Evolutionary conservation across 176 grass and related monocot species (phyloP), one percentile per base, ranked within the genome.

Genomic region (Oryza longistaminata): DNA sequence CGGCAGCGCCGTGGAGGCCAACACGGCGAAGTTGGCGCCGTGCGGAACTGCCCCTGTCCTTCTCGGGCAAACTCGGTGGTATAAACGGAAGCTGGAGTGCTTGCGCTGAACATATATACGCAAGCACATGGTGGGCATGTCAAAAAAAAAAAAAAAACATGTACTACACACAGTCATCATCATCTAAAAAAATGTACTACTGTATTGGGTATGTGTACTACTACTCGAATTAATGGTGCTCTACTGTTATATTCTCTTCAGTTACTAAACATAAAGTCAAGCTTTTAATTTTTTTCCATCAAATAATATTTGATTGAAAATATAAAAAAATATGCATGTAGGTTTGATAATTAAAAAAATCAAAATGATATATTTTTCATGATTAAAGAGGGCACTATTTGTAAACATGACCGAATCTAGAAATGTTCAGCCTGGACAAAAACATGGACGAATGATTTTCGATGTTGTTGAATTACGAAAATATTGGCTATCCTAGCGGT

Each of bases 11-110:
- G 66, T 82, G 34, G 79, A 87, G 15, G 74, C 85, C 1, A 31
- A 78, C 25, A 90, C 68, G 0, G 91, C 91, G 35, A 92, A 97
- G 71, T 97, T 97, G 17, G 82, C 87, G 24, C 94, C 89, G 14
- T 74, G 15, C 17, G 60, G 76, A 88, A 97, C 22, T 85, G 82
- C 73, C 87, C 4, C 21, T 4, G 21, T 22, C 72, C 17, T 85
- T 58, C 34, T 73, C 79, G 1, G 81, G 81, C 3, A 86, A 52
- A 46, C 19, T 88, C 15, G 91, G 89, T 1, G 81, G 86, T 71
- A 91, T 21, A 2, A 93, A 9, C 1, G 88, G 84, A 45, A 93
- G 52, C 22, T 35, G 40, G 21, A 96, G 70, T 22, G 82, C 83
- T 84, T 97, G 35, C 11, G 91, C 94, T 97, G 79, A 81, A 55